A percentile compares a stretch with the other conserved stretches of the same genome.
Evolutionary conservation across 2,329 filamentous ascomycete species (phyloP).

Genomic region (Tolypocladium pustulatum): DNA sequence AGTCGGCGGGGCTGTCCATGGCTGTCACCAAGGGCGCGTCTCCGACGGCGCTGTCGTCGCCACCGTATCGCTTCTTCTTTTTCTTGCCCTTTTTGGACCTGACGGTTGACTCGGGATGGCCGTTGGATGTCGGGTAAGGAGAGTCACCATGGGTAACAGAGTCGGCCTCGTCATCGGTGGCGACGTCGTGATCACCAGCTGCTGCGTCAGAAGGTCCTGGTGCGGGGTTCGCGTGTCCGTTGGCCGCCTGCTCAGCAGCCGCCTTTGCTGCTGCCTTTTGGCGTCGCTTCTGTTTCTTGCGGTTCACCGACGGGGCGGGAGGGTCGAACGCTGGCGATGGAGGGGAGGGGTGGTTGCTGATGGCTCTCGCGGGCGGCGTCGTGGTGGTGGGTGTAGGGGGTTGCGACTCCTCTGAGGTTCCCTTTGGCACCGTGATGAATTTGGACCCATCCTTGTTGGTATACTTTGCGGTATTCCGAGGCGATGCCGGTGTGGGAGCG

Average conservation of each 20-base stretch:
- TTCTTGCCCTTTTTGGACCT: conserved; percentile 55
- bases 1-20: conserved; percentile 1
- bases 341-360: conserved; percentile 17
- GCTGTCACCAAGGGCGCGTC: conserved; percentile 1
- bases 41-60: conserved; percentile 10
- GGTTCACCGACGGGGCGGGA: conserved; percentile 53
- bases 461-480: conserved; percentile 48
- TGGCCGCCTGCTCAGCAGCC: conserved; percentile 29
- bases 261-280: conserved; percentile 72
- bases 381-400: conserved; percentile 38
- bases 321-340: conserved; percentile 14
- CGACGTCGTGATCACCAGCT: conserved; percentile 35
- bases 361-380: conserved; percentile 14
- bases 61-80: conserved; percentile 51
- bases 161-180: conserved; percentile 42
- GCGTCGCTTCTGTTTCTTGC: conserved; percentile 90
- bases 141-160: conserved; percentile 23
- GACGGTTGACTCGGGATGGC: conserved; percentile 14
- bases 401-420: conserved; percentile 41
- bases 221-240: conserved; percentile 30
- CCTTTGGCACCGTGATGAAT: conserved; percentile 55
- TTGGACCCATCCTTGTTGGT: conserved; percentile 61
- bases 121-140: conserved; percentile 18
- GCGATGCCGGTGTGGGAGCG: conserved; percentile 37
- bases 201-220: conserved; percentile 14